Base-by-base conservation (phyloP, 148 eudicot genomes). In the Dianthus caryophyllus region DNA sequence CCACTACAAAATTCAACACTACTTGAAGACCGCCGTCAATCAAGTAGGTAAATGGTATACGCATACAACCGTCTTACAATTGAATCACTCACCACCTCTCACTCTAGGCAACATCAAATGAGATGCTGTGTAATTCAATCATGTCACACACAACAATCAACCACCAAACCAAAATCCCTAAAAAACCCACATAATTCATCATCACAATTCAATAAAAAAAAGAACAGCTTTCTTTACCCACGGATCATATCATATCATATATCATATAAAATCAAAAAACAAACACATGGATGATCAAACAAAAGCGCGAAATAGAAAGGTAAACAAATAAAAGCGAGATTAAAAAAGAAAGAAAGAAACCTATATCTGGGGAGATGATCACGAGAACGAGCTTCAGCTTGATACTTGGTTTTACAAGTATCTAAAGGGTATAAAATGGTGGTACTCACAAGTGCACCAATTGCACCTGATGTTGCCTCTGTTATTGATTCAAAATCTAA, bases 341-440 rank as follows among this genome's bases (percentile, higher is more conserved):
- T 9, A 50, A 69, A 36, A 15, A 16, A 52, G 8, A 68, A 1
- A 22, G 2, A 30, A 17, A 51, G 16, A 41, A 46, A 93, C 98
- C 91, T 93, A 86, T 93, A 93, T 69, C 81, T 83, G 11, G 68
- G 83, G 8, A 63, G 82, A 24, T 71, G 89, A 73, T 75, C 76
- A 6, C 75, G 89, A 47, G 84, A 73, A 52, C 80, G 82, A 58
- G 87, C 76, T 72, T 93, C 96, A 53, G 98, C 98, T 73, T 93
- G 98, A 71, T 82, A 93, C 77, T 87, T 89, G 33, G 95, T 86
- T 70, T 93, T 93, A 77, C 98, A 93, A 46, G 98, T 93, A 29
- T 93, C 98, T 16, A 93, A 74, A 0, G 98, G 98, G 75, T 93
- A 93, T 61, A 93, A 75, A 0, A 89, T 56, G 25, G 91, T 86